Conservation (phyloP, 1,139 yeast species). For the Geotrichum australiense region DNA sequence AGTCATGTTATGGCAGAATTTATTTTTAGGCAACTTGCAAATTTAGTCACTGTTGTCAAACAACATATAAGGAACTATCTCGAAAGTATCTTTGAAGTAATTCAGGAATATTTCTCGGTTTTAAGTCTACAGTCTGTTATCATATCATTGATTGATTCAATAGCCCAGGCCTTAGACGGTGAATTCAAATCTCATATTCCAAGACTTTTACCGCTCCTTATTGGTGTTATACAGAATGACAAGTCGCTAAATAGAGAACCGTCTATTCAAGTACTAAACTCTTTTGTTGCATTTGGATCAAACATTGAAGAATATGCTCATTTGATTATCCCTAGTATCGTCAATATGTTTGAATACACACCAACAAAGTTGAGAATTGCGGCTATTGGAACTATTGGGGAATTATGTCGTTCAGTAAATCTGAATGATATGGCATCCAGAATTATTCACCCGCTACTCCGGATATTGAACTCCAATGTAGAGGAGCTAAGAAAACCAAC, state of each 20-base stretch:
- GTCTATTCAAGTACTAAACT: conserved; percentile 69
- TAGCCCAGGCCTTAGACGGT: conserved; percentile 81
- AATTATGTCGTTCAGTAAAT: conserved; percentile 64
- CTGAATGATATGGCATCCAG: conserved; percentile 86
- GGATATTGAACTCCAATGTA: conserved; percentile 50
- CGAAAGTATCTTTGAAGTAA: conserved; percentile 65
- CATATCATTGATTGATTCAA: conserved; percentile 71
- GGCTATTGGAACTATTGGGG: conserved; percentile 81
- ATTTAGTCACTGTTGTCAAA: conserved; percentile 72
- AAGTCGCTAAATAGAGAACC: conserved; percentile 53
- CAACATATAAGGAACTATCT: conserved; percentile 85
- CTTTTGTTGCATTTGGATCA: conserved; percentile 83
- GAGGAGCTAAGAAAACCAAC: conserved; percentile 61
- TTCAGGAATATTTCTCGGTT: conserved; percentile 66
- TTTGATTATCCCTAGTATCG: conserved; percentile 76
- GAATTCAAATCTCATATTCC: conserved; percentile 85
- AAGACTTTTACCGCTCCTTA: conserved; percentile 63
- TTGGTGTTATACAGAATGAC: conserved; percentile 75
- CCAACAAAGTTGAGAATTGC: conserved; percentile 52
- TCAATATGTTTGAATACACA: conserved; percentile 58
- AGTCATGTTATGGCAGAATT: conserved; percentile 79
- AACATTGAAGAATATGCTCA: conserved; percentile 86
- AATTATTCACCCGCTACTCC: conserved; percentile 75
- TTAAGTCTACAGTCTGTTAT: conserved; percentile 71
- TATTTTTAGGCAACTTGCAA: conserved; percentile 82